A percentile compares a stretch with the other conserved stretches of the same genome.
phyloP scores from a whole-genome alignment of 768 basidiomycete species.

The Xerocomellus amylosporus region DNA sequence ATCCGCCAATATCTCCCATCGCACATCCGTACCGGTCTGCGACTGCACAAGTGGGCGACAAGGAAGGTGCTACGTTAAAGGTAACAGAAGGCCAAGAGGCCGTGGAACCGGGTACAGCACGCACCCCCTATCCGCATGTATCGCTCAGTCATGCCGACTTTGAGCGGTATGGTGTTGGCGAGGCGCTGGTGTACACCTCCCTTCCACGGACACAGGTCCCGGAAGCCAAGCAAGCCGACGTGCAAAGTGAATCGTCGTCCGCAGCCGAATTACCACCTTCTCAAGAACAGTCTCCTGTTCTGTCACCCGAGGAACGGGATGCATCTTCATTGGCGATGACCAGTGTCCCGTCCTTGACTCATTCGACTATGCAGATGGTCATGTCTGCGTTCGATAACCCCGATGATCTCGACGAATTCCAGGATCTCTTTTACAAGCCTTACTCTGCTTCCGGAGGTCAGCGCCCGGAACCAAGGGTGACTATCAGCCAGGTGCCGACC shows the following conservation, averaged over 20 bases:
- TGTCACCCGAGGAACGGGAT: slow-evolving; percentile 40
- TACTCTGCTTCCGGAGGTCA: background rate
- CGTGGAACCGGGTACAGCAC: background rate
- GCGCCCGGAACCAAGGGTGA: background rate
- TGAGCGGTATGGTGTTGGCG: slow-evolving; percentile 59
- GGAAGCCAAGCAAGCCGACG: background rate
- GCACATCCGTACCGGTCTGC: slow-evolving; percentile 27
- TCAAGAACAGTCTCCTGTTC: background rate
- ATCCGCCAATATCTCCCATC: slow-evolving; percentile 27
- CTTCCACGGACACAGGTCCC: background rate
- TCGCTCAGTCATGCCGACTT: slow-evolving; percentile 32
- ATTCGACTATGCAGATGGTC: slow-evolving; percentile 37
- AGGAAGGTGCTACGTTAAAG: background rate
- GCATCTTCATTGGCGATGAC: slow-evolving; percentile 3
- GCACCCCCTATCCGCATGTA: slow-evolving; percentile 14
- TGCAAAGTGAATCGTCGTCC: background rate
- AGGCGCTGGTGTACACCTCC: slow-evolving; percentile 54
- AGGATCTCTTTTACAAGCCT: slow-evolving; percentile 70
- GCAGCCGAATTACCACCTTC: background rate
- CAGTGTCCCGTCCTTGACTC: slow-evolving; percentile 26
- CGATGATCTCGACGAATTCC: slow-evolving; percentile 71
- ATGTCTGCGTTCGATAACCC: slow-evolving; percentile 52
- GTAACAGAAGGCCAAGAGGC: background rate
- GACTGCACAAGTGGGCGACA: background rate
- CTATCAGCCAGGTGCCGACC: slow-evolving; percentile 24